A percentile compares a stretch with the other conserved stretches of the same genome.
phyloP scores from a whole-genome alignment of 257 asterid species.

The Anisodus tanguticus region DNA sequence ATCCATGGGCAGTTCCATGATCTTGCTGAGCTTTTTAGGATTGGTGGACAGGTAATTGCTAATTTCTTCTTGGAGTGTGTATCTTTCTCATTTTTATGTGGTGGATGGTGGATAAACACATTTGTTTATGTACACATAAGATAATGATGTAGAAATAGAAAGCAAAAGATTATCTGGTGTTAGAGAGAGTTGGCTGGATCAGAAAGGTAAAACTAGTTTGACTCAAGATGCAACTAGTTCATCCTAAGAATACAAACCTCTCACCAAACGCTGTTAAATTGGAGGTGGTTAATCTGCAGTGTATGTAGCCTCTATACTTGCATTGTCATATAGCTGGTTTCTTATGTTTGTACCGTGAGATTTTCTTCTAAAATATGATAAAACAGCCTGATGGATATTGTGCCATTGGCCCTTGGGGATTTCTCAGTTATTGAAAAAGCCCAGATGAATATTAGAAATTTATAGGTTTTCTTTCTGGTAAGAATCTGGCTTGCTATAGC shows the following conservation, averaged over 20 bases:
- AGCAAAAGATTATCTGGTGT: background rate
- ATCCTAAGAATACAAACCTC: background rate
- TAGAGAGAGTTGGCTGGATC: background rate
- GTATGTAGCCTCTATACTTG: background rate
- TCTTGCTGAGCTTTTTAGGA: conserved; percentile 93
- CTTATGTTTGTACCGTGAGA: conserved; percentile 2
- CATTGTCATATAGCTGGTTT: background rate
- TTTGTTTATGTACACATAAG: background rate
- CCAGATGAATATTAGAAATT: background rate
- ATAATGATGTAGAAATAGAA: background rate
- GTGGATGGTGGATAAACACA: background rate
- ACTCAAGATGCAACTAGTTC: conserved; percentile 11
- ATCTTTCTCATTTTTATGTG: too few relatives aligned
- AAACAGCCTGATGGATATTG: background rate
- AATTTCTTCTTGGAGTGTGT: background rate
- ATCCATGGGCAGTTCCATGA: conserved; percentile 98
- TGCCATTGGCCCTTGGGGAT: background rate
- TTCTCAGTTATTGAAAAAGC: background rate
- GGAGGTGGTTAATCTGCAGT: conserved; percentile 16
- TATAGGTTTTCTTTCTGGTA: background rate
- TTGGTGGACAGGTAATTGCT: conserved; percentile 88
- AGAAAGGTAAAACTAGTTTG: background rate
- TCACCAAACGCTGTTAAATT: conserved; percentile 1
- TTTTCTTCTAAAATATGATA: background rate
- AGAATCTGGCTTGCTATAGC: background rate